Evolutionary conservation across 2,329 filamentous ascomycete genomes (phyloP), one percentile per base, ranked within the genome.

Genomic region (Diaporthe citriasiana): DNA sequence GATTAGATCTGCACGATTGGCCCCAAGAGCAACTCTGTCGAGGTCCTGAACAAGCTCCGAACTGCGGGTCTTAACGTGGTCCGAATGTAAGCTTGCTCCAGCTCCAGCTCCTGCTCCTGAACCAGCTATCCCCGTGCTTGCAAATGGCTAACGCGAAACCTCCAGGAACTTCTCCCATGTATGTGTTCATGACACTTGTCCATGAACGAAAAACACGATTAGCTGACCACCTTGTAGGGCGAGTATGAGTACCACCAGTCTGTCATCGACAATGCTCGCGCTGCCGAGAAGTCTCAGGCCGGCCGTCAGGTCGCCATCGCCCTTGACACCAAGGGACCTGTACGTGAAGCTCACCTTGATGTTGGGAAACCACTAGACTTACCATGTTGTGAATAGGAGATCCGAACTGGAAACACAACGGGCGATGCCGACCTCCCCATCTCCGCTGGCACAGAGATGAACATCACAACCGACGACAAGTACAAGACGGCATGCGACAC

Each of bases 11-110:
- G 96, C 89, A 98, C 97, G 81, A 98, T 99, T 84, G 97, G 97
- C 77, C 97, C 97, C 83, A 99, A 98, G 93, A 99, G 97, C 80
- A 99, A 99, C 90, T 97, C 95, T 50, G 93, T 95, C 74, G 94
- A 98, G 88, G 95, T 95, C 86, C 97, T 99, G 88, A 98, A 98
- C 87, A 90, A 92, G 84, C 94, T 99, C 81, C 94, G 96, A 84
- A 90, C 89, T 82, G 93, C 93, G 78, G 97, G 97, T 86, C 93
- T 98, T 81, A 98, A 98, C 87, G 95, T 99, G 79, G 97, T 98
- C 79, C 96, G 97, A 88, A 99, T 99, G 97, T 99, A 99, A 71
- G 74, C 10, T 33, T 51, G 25, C 56, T 30, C 68, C 45, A 75
- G 25, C 38, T 17, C 50, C 38, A 5, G 22, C 8, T 17, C 3